phyloP scores from a whole-genome alignment of 257 asterid genomes.

The Solanum piurae region DNA sequence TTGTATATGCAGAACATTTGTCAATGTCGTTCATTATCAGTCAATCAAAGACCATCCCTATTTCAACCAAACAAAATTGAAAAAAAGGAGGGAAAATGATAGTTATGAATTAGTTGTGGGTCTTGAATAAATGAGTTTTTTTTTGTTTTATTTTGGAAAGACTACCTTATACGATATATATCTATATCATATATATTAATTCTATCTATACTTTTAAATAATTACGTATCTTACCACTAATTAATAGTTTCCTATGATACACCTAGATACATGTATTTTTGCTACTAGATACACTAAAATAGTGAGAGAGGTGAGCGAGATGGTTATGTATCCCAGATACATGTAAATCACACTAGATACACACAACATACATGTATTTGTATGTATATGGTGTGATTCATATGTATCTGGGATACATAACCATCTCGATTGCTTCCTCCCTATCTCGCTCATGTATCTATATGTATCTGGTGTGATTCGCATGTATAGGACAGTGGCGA shows the following conservation, averaged over 20 bases:
- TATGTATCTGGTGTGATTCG: background rate
- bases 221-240: no score
- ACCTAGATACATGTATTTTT: background rate
- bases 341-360: no score
- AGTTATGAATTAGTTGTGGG: background rate
- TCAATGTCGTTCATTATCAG: background rate
- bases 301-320: background rate
- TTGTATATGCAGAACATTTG: background rate
- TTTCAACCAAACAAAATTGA: background rate
- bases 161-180: no score
- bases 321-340: background rate
- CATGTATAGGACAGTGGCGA: background rate
- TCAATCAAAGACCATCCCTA: background rate
- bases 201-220: rapidly evolving
- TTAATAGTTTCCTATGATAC: background rate
- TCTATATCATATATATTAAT: no score
- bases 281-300: no score
- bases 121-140: background rate
- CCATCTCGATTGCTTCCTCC: no score
- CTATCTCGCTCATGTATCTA: no score
- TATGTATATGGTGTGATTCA: no score
- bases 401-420: background rate
- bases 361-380: no score
- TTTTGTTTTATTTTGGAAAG: no score
- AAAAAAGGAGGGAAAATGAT: background rate